Evolutionary conservation across 169 alveolate genomes (phyloP).

Genomic region (Perkinsus olseni): DNA sequence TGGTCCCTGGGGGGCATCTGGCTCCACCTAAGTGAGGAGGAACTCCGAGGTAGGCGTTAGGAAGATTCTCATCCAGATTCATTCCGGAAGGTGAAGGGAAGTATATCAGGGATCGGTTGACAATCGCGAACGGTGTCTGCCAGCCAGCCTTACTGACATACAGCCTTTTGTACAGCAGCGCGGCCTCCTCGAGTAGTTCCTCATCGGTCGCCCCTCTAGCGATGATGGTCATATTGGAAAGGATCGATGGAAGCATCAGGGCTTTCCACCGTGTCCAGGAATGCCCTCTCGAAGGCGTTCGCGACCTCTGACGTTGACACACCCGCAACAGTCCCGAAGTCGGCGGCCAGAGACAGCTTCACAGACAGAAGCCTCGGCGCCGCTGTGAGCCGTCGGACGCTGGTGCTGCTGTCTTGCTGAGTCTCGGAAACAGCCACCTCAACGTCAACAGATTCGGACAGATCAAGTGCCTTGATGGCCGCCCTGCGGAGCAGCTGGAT

Average conservation of each 20-base stretch:
- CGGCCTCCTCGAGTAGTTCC: background rate
- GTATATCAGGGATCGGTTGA: too few relatives aligned
- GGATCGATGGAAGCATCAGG: background rate
- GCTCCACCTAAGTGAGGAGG: background rate
- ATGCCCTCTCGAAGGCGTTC: background rate
- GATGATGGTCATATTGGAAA: background rate
- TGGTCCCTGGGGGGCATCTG: background rate
- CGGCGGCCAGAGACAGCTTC: background rate
- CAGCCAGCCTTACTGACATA: background rate
- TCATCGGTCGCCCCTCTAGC: background rate
- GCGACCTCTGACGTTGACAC: background rate
- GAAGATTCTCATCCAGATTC: too few relatives aligned
- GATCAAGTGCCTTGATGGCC: background rate
- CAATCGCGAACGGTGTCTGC: background rate
- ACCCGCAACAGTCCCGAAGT: background rate
- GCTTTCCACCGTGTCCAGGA: background rate
- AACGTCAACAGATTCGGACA: background rate
- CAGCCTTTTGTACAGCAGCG: background rate
- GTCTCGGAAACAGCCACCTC: background rate
- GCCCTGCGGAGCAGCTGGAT: background rate
- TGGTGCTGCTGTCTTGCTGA: background rate
- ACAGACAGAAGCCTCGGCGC: background rate
- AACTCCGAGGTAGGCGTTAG: too few relatives aligned
- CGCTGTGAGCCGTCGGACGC: background rate
- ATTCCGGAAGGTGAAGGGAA: too few relatives aligned